Base-by-base conservation (phyloP, 495 filamentous ascomycete species). In the Penicillium verhagenii region DNA sequence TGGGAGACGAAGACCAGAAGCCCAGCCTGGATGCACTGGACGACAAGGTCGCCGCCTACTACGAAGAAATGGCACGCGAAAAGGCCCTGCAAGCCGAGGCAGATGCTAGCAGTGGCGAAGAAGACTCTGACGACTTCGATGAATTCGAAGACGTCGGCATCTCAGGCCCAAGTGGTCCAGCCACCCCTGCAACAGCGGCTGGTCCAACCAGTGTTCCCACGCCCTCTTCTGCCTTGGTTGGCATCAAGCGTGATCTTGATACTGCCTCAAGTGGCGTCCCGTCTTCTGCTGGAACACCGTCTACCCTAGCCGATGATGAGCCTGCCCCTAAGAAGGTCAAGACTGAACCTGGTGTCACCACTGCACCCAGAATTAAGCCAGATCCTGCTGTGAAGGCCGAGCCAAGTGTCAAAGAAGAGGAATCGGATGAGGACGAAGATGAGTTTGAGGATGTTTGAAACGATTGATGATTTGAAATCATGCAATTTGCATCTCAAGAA, bases 1-100 rank as follows among this genome's bases (percentile, higher is more conserved):
- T 73, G 43, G 82, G 77, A 50, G 71, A 84, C 16, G 82, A 86
- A 40, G 83, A 84, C 35, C 78, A 81, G 29, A 78, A 76, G 64
- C 79, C 77, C 10, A 75, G 71, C 31, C 48, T 71, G 6, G 70
- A 72, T 46, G 71, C 63, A 33, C 53, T 75, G 18, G 74, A 79
- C 58, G 77, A 80, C 65, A 77, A 79, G 47, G 69, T 80, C 31
- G 76, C 76, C 18, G 78, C 76, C 4, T 81, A 81, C 62, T 79
- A 79, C 38, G 76, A 74, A 0, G 75, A 79, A 52, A 77, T 82
- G 68, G 76, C 74, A 29, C 63, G 71, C 6, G 77, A 81, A 43
- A 71, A 77, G 58, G 76, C 73, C 19, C 64, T 76, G 7, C 77
- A 80, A 56, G 75, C 68, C 11, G 60, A 76, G 56, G 66, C 72